Percentiles rank a stretch among this genome's conserved stretches.
Conservation (phyloP, 225 moss, liverwort and hornwort genomes). For the Pleurozium schreberi region DNA sequence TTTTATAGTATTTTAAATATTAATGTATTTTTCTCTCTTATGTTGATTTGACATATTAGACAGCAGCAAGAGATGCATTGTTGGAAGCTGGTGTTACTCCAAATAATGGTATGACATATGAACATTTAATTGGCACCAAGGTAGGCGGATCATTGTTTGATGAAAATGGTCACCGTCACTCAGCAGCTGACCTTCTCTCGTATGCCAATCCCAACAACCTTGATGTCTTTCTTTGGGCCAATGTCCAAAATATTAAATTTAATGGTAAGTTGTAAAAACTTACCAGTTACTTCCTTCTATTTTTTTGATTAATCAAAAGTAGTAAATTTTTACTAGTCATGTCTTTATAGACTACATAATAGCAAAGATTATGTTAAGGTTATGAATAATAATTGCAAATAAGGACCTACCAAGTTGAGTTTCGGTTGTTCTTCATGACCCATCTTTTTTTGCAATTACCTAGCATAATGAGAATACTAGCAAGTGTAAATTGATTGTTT, state of each 20-base stretch:
- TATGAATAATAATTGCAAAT: background rate
- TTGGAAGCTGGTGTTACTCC: constrained; percentile 45
- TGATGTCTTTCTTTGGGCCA: constrained; percentile 36
- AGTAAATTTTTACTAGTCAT: no score
- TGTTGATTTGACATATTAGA: background rate
- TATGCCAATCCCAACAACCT: constrained; percentile 33
- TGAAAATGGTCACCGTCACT: constrained; percentile 36
- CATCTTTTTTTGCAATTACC: background rate
- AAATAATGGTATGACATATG: constrained; percentile 37
- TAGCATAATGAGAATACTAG: rapidly evolving
- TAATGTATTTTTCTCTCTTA: background rate
- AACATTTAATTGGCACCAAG: constrained; percentile 59
- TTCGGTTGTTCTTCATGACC: background rate
- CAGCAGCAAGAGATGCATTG: constrained; percentile 29
- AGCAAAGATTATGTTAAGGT: no score
- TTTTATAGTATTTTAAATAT: background rate
- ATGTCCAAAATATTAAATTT: constrained; percentile 28
- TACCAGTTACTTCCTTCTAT: no score
- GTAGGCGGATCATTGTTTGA: constrained; percentile 53
- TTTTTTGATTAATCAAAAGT: background rate
- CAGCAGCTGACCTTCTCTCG: constrained; percentile 44
- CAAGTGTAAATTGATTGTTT: background rate
- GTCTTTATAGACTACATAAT: background rate
- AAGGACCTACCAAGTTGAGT: background rate
- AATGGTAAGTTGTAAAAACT: background rate